Percentiles rank a stretch among this genome's conserved stretches.
Conservation (phyloP, 257 asterid species). For the Rauvolfia tetraphylla region DNA sequence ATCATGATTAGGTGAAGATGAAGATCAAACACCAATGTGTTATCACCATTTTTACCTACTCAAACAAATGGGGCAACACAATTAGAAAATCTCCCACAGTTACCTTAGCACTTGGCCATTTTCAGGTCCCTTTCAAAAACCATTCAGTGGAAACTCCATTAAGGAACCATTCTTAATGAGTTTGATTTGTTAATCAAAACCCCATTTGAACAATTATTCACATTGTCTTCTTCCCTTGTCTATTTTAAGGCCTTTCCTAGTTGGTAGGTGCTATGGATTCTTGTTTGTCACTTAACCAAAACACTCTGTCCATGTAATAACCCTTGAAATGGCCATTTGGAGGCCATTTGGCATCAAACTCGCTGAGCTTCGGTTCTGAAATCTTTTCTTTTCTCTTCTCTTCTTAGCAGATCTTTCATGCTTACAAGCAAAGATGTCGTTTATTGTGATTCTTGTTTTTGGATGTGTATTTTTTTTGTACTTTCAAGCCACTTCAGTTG, state of each 20-base stretch:
- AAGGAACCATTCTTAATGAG: constrained; percentile 10
- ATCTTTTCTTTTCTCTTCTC: neutral
- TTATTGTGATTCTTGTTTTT: neutral
- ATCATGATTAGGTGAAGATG: too few species aligned
- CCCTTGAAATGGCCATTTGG: constrained; percentile 26
- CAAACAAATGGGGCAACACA: too few species aligned
- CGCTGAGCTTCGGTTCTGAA: constrained; percentile 1
- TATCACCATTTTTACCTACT: too few species aligned
- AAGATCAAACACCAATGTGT: too few species aligned
- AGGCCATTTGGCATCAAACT: constrained; percentile 8
- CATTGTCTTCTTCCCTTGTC: constrained; percentile 19
- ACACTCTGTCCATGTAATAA: neutral
- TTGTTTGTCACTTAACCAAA: constrained; percentile 13
- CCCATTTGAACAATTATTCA: constrained; percentile 16
- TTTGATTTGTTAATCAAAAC: constrained; percentile 14
- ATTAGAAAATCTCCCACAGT: too few species aligned
- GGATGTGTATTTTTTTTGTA: constrained; percentile 12
- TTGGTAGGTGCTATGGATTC: constrained; percentile 34
- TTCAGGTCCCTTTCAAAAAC: too few species aligned
- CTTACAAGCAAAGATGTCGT: constrained; percentile 56
- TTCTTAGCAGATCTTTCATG: constrained; percentile 19
- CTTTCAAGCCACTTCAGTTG: constrained; percentile 57
- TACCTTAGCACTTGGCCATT: too few species aligned
- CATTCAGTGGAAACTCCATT: constrained; percentile 26
- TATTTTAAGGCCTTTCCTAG: constrained; percentile 19